These are phyloP conservation scores for Colletotrichum sp. DNA, from an alignment of 2,329 filamentous ascomycete species.

Conservation along the genomic window DNA sequence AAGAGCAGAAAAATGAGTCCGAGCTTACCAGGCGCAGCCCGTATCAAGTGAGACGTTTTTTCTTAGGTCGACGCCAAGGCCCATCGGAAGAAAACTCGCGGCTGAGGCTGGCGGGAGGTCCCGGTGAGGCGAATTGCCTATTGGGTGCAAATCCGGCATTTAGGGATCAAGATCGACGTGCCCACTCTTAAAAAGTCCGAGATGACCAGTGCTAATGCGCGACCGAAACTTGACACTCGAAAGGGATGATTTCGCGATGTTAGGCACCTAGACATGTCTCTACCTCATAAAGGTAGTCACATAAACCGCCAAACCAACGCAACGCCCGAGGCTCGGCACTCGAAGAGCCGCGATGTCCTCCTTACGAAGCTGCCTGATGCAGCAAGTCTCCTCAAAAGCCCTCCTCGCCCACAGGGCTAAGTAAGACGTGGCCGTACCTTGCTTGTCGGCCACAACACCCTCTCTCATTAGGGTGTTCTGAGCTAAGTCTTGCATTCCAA, in stretches of 20 bases:
- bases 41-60: not conserved
- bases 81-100: not conserved
- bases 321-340: not conserved
- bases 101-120: not conserved
- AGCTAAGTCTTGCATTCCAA: not conserved
- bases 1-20: not conserved
- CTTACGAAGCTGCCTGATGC: not conserved
- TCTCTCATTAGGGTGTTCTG: not conserved
- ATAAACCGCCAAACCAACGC: not conserved
- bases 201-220: not conserved
- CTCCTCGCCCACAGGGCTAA: not conserved
- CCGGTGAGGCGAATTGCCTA: not conserved
- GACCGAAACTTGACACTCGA: not conserved
- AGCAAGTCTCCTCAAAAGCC: not conserved
- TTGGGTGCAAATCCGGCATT: not conserved
- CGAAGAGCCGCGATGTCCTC: not conserved
- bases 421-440: not conserved
- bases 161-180: not conserved
- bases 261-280: not conserved
- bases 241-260: not conserved
- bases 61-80: not conserved
- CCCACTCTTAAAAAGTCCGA: not conserved
- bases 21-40: not conserved
- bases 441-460: not conserved
- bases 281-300: not conserved